Percentiles rank a stretch among this genome's conserved stretches.
Evolutionary conservation across 805 yeast species (phyloP).

Genomic region (Pichia cephalocereana): DNA sequence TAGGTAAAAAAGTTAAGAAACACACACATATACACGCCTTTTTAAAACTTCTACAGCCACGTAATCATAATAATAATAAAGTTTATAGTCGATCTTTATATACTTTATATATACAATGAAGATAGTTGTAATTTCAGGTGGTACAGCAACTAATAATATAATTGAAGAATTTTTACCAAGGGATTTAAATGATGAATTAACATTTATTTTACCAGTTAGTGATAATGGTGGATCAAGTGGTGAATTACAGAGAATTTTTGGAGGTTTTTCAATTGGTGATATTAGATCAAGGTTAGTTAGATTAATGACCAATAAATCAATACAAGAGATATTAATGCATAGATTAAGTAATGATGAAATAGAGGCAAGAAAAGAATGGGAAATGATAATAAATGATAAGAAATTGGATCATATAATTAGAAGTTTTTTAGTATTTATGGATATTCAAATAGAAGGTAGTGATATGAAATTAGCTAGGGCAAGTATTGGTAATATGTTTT

Average conservation of each 20-base stretch:
- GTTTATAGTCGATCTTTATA: no score
- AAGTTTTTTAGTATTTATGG: neutral
- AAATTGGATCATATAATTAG: conserved; percentile 32
- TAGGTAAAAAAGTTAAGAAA: no score
- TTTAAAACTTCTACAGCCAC: no score
- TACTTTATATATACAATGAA: neutral
- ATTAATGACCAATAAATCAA: conserved; percentile 45
- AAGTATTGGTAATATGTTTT: conserved; percentile 73
- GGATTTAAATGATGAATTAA: conserved; percentile 18
- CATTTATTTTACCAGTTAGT: conserved; percentile 72
- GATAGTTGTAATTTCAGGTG: conserved; percentile 53
- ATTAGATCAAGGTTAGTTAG: conserved; percentile 72
- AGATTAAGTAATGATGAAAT: conserved; percentile 36
- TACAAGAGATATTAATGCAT: conserved; percentile 34
- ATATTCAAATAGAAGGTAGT: neutral
- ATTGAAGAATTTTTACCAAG: conserved; percentile 39
- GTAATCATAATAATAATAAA: no score
- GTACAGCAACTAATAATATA: conserved; percentile 79
- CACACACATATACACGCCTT: no score
- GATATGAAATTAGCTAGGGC: conserved; percentile 71
- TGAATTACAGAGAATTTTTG: conserved; percentile 74
- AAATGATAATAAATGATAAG: conserved; percentile 60
- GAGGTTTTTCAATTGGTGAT: conserved; percentile 96
- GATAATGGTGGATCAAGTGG: conserved; percentile 96
- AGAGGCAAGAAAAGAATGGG: conserved; percentile 68